Evolutionary conservation across 164 flowering plant genomes (phyloP), one percentile per base, ranked within the genome.

Genomic region (Cinnamomum chago): DNA sequence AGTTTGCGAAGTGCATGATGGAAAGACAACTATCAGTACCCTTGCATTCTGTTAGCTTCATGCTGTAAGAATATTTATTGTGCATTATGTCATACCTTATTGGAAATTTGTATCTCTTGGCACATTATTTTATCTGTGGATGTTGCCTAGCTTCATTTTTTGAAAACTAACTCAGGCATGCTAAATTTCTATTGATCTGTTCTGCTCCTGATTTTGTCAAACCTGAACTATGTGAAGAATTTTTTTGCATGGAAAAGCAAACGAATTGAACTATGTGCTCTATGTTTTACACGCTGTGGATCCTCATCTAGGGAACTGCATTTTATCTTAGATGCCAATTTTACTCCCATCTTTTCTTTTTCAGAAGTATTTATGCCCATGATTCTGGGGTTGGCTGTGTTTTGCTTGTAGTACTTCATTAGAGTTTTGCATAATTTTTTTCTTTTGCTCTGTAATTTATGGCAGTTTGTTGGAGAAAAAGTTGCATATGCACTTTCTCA

Each of bases 401-500:
- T 35, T 7, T 35, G 1, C 47, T 35, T 35, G 11, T 5, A 40
- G 47, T 40, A 40, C 10, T 9, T 40, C 10, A 40, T 7, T 40
- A 40, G 47, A 40, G 10, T 40, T 9, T 40, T 40, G 47, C 47
- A 7, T 40, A 40, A 40, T 40, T 40, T 40, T 40, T 6, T 9
- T 40, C 2, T 40, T 40, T 40, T 30, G 18, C n/a, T 55, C 60
- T 9, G 47, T 55, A 55, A 3, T 75, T 75, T 4, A 40, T 68
- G 80, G 69, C 85, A 93, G 97, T 90, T 91, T 82, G 93, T 93
- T 79, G 96, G 85, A 75, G 96, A 93, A 51, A 92, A 91, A 77
- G 93, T 89, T 76, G 90, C 91, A 33, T 93, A 91, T 84, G 96
- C 97, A 17, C 93, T 91, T 75, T 79, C 90, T 70, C 82, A 82